Conservation (phyloP, 768 basidiomycete species). For the Cystofilobasidium macerans region DNA sequence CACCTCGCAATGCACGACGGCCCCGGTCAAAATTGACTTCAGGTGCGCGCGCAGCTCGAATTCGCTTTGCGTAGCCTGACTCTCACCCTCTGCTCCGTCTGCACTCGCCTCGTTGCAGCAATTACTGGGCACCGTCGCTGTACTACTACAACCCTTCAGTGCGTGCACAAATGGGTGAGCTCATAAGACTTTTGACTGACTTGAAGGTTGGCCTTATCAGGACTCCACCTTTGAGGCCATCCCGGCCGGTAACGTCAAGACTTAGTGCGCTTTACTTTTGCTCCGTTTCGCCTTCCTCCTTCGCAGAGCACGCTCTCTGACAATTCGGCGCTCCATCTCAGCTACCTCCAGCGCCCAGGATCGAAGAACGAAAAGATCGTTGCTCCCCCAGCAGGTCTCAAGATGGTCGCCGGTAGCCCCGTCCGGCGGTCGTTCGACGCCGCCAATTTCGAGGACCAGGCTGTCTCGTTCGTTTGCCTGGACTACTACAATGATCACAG, state of each 20-base stretch:
- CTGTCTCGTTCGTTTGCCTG: constrained; percentile 44
- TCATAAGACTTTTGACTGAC: background rate
- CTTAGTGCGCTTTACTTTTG: constrained; percentile 8
- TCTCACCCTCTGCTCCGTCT: background rate
- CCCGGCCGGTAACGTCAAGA: constrained; percentile 28
- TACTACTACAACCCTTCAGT: constrained; percentile 36
- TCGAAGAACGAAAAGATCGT: constrained; percentile 33
- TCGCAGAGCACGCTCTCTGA: background rate
- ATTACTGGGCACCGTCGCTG: constrained; percentile 37
- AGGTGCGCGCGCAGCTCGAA: background rate
- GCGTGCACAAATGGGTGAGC: background rate
- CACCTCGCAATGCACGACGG: constrained; percentile 37
- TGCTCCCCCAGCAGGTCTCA: constrained; percentile 40
- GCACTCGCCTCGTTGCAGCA: background rate
- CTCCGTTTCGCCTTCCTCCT: background rate
- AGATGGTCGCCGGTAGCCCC: constrained; percentile 40
- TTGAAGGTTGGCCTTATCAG: background rate
- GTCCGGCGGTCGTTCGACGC: constrained; percentile 45
- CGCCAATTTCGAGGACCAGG: constrained; percentile 40
- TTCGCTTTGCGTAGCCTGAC: background rate
- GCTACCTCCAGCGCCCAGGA: constrained; percentile 30
- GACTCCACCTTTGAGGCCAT: constrained; percentile 34
- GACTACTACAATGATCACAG: constrained; percentile 26
- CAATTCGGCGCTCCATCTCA: background rate
- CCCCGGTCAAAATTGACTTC: constrained; percentile 37